Evolutionary conservation across 1,284 basidiomycete species (phyloP).

Genomic region (Anthracocystis walkeri): DNA sequence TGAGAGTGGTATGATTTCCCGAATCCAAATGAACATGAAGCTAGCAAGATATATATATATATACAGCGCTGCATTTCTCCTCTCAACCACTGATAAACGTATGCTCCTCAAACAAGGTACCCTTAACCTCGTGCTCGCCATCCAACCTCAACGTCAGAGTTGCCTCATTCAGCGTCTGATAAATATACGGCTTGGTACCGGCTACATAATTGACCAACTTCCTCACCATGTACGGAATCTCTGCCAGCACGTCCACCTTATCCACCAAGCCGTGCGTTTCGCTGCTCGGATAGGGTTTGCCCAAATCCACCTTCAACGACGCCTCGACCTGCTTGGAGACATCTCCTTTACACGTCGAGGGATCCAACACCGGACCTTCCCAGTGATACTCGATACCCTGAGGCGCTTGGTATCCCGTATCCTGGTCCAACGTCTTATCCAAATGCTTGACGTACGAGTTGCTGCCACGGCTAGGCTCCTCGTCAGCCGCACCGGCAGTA

Average conservation of each 20-base stretch:
- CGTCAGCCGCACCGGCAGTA: slow-evolving; percentile 64
- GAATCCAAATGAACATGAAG: not conserved
- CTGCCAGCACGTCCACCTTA: slow-evolving; percentile 95
- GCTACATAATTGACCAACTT: slow-evolving; percentile 90
- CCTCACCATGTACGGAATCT: slow-evolving; percentile 92
- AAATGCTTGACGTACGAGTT: slow-evolving; percentile 79
- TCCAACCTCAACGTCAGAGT: slow-evolving; percentile 77
- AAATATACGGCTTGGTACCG: slow-evolving; percentile 91
- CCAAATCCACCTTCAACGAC: slow-evolving; percentile 54
- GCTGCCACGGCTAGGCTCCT: slow-evolving; percentile 73
- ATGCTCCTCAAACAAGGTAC: slow-evolving; percentile 85
- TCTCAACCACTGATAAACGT: slow-evolving; percentile 77
- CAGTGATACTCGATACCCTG: slow-evolving; percentile 80
- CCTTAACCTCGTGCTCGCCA: slow-evolving; percentile 72
- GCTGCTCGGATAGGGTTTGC: slow-evolving; percentile 51
- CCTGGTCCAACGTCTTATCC: slow-evolving; percentile 75
- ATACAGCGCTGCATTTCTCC: not conserved
- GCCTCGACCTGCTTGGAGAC: slow-evolving; percentile 45
- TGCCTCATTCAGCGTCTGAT: slow-evolving; percentile 86
- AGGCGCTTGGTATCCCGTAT: slow-evolving; percentile 86
- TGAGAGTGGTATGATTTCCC: not conserved
- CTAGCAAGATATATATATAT: no score
- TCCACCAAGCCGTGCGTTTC: slow-evolving; percentile 82
- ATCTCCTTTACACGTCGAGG: slow-evolving; percentile 40
- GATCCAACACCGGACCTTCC: slow-evolving; percentile 77